Conservation (phyloP, 306 rosid genomes). For the Pachyrhizus erosus region DNA sequence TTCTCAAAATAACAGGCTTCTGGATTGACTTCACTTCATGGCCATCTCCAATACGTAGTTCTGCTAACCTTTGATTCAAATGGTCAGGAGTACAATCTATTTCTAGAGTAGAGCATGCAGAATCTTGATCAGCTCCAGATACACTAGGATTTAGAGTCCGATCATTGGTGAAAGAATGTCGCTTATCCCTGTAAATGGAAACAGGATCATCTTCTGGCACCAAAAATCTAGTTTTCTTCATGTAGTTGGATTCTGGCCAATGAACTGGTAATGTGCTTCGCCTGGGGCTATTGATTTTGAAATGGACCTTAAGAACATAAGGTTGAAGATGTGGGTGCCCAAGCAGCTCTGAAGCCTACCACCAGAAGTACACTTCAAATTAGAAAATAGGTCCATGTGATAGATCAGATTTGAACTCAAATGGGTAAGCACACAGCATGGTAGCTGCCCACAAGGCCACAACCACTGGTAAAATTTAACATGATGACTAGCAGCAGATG, state of each 20-base stretch:
- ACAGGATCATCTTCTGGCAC: slow-evolving; percentile 56
- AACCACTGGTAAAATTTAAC: background rate
- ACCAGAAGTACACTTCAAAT: slow-evolving; percentile 48
- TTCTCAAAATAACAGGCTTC: slow-evolving; percentile 61
- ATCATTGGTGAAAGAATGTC: slow-evolving; percentile 67
- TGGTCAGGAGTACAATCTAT: slow-evolving; percentile 66
- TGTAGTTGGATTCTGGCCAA: slow-evolving; percentile 63
- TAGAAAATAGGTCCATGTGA: slow-evolving; percentile 45
- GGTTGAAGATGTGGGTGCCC: slow-evolving; percentile 84
- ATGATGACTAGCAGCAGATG: background rate
- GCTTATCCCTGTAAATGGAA: slow-evolving; percentile 56
- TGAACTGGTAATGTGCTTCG: slow-evolving; percentile 60
- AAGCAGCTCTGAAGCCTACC: slow-evolving; percentile 93
- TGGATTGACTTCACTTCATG: slow-evolving; percentile 51
- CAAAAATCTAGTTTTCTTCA: slow-evolving; percentile 81
- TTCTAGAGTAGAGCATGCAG: slow-evolving; percentile 71
- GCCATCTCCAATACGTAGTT: slow-evolving; percentile 52
- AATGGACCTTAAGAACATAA: slow-evolving; percentile 78
- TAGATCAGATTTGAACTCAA: slow-evolving; percentile 31
- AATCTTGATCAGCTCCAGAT: slow-evolving; percentile 84
- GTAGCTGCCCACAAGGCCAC: slow-evolving; percentile 28
- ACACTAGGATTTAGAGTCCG: slow-evolving; percentile 82
- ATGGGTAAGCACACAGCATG: background rate
- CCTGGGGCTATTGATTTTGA: slow-evolving; percentile 82
- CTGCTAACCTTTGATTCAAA: slow-evolving; percentile 57